Percentiles rank a stretch among this genome's conserved stretches.
phyloP scores from a whole-genome alignment of 768 basidiomycete species.

The Tremella mesenterica region DNA sequence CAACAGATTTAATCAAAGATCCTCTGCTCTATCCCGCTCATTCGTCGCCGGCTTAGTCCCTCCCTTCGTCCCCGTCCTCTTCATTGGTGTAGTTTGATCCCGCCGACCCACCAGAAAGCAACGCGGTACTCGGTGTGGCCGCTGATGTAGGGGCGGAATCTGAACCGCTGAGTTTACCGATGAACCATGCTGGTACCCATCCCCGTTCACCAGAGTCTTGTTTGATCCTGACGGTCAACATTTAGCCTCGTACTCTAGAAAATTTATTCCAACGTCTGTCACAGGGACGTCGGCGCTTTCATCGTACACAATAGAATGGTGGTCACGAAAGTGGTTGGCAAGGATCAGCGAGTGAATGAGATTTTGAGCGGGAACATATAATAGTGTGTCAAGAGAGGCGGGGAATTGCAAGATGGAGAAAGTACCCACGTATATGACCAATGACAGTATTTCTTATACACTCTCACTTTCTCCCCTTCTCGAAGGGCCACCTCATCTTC shows the following conservation, averaged over 20 bases:
- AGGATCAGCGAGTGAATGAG: too few relatives aligned
- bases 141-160: constrained; percentile 8
- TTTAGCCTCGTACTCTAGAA: too few relatives aligned
- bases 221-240: constrained; percentile 59
- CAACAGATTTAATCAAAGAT: too few relatives aligned
- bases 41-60: neutral
- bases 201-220: constrained; percentile 87
- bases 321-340: too few relatives aligned
- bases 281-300: too few relatives aligned
- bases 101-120: neutral
- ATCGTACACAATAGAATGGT: too few relatives aligned
- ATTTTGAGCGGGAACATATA: too few relatives aligned
- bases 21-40: too few relatives aligned
- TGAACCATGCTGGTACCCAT: constrained; percentile 98
- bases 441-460: constrained; percentile 97
- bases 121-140: constrained; percentile 1
- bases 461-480: constrained; percentile 79
- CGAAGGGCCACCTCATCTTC: constrained; percentile 81
- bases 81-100: neutral
- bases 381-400: too few relatives aligned
- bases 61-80: neutral
- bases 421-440: constrained; percentile 52
- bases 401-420: too few relatives aligned
- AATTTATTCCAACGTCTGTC: too few relatives aligned
- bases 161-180: constrained; percentile 59